Base-by-base conservation (phyloP, 2,329 filamentous ascomycete species). In the Xylariaceae sp. region DNA sequence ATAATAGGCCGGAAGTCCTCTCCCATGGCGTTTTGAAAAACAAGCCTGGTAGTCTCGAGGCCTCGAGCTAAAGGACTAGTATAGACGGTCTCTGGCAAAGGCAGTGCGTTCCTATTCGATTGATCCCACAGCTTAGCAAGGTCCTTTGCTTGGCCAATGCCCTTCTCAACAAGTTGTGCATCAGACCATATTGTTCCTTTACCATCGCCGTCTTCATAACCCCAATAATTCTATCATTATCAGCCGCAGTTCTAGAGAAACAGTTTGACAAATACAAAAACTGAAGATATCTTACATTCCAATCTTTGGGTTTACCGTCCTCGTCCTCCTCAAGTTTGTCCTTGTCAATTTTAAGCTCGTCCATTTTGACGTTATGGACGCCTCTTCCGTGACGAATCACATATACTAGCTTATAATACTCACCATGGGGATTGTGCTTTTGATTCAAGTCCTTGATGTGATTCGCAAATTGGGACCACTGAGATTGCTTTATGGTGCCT, bases 31-130 rank as follows among this genome's bases (percentile, higher is more conserved):
- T 43, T 26, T 18, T 37, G 3, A 32, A 57, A 63, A 3, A 48
- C 46, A 19, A 60, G 48, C 44, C 48, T 59, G 5, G 59, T 63
- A 4, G 59, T 63, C 20, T 63, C 59, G 14, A 63, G 54, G 20
- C 56, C 53, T 16, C 61, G 53, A 19, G 56, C 56, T 20, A 63
- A 50, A 3, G 61, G 61, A 29, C 61, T 63, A 1, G 56, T 61
- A 21, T 63, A 63, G 7, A 63, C 37, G 9, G 59, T 55, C 14
- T 20, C 44, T 2, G 61, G 61, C 1, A 60, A 16, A 20, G 56
- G 59, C 18, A 61, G 42, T 4, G 46, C 50, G 12, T 59, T 48
- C 20, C 44, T 44, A 16, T 54, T 12, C 1, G 42, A 48, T 37
- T 49, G 50, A 16, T 54, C 41, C 60, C 51, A 56, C 23, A 60